These are phyloP conservation scores for Yarrowia sp. DNA, from an alignment of 805 yeast genomes.

Conservation along the genomic window DNA sequence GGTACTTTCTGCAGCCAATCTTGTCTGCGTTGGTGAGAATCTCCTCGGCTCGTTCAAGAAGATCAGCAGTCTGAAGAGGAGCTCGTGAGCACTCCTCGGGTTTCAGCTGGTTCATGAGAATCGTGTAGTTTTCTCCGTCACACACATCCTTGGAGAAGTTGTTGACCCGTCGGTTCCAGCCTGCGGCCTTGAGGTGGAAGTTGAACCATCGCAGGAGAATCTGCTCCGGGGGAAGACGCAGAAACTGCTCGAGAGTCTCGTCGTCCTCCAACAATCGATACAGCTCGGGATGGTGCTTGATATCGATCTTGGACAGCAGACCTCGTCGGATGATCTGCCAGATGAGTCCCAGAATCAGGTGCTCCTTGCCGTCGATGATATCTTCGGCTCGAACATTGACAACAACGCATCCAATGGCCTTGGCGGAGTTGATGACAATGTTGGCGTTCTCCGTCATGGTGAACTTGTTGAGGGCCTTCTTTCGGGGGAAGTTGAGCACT, in stretches of 20 bases:
- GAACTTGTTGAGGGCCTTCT: conserved; percentile 82
- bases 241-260: conserved; percentile 93
- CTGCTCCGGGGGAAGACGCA: conserved; percentile 96
- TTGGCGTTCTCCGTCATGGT: conserved; percentile 96
- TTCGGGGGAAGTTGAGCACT: conserved; percentile 85
- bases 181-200: conserved; percentile 90
- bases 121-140: conserved; percentile 94
- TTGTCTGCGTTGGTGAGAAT: conserved; percentile 83
- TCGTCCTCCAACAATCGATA: conserved; percentile 93
- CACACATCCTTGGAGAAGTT: conserved; percentile 85
- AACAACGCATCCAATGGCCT: conserved; percentile 97
- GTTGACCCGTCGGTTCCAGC: conserved; percentile 77
- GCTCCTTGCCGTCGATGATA: conserved; percentile 95
- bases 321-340: conserved; percentile 99
- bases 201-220: conserved; percentile 96
- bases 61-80: conserved; percentile 76
- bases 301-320: conserved; percentile 88
- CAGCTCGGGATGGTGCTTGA: conserved; percentile 92
- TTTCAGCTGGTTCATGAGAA: conserved; percentile 81
- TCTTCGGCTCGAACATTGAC: conserved; percentile 98
- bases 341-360: conserved; percentile 87
- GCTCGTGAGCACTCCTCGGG: conserved; percentile 77
- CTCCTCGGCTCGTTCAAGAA: conserved; percentile 81
- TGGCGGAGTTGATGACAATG: conserved; percentile 96
- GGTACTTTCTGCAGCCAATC: conserved; percentile 87